Base-by-base conservation (phyloP, 2,329 filamentous ascomycete genomes). In the Exserohilum rostratum region DNA sequence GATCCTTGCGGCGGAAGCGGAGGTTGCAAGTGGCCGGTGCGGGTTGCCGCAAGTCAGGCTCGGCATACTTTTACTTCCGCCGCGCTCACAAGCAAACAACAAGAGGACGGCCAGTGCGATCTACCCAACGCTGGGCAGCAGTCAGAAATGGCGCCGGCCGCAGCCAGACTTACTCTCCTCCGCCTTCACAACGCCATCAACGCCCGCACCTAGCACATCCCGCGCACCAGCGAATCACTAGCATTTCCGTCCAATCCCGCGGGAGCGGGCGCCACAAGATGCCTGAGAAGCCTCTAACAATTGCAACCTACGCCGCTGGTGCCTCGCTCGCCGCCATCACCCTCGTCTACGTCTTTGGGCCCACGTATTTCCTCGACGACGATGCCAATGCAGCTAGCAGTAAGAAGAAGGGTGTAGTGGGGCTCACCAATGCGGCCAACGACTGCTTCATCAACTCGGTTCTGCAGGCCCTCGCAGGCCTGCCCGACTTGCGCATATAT, bases 311-410 rank as follows among this genome's bases (percentile, higher is more conserved):
- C 78, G 95, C 95, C 69, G 95, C 93, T 55, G 93, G 93, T 66
- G 95, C 93, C 57, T 96, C 93, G 50, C 88, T 99, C 60, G 95
- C 95, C 51, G 95, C 95, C 58, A 90, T 96, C 60, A 93, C 95
- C 29, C 85, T 98, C 53, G 90, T 98, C 74, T 99, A 98, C 77
- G 93, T 98, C 66, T 98, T 99, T 77, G 92, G 89, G 7, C 95
- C 95, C n/a, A 98, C 93, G 47, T 98, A 93, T 77, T 90, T 96
- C 68, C 88, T 98, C 74, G 93, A 99, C 77, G 87, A 88, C 71
- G 90, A 95, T 52, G 84, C 87, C 53, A 90, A 95, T 54, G 84
- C 87, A 57, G 85, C 83, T 50, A 78, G 79, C 59, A 55, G 46
- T 35, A 86, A 89, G 64, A 87, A 90, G 65, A 93, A 91, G 71